Conservation (phyloP, 2,329 filamentous ascomycete genomes). For the Xylariaceae sp. region DNA sequence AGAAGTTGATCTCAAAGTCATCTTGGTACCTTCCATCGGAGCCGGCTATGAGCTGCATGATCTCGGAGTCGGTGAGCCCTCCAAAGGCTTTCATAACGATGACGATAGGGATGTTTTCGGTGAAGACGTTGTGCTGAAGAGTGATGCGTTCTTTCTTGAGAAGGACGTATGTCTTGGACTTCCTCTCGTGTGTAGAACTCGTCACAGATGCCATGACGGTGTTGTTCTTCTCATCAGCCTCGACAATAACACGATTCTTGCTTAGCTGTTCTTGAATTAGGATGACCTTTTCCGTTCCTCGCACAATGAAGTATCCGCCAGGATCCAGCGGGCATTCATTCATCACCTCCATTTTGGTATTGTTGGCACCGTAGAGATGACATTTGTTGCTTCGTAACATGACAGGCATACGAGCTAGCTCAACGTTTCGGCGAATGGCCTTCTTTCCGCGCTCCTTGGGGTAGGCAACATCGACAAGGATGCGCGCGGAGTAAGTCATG, state of each 20-base stretch:
- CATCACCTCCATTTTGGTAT: constrained; percentile 84
- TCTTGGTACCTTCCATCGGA: constrained; percentile 88
- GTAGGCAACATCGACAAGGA: constrained; percentile 89
- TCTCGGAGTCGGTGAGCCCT: constrained; percentile 91
- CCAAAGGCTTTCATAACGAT: constrained; percentile 92
- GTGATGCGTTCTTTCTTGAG: constrained; percentile 90
- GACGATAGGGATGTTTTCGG: constrained; percentile 92
- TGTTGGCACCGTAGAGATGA: constrained; percentile 77
- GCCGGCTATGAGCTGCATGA: constrained; percentile 85
- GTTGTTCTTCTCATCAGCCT: constrained; percentile 86
- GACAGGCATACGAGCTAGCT: constrained; percentile 87
- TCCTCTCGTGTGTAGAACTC: constrained; percentile 94
- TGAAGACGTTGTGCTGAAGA: constrained; percentile 88
- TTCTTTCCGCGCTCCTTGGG: constrained; percentile 70
- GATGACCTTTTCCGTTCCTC: constrained; percentile 97
- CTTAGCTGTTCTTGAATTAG: constrained; percentile 97
- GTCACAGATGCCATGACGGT: constrained; percentile 95
- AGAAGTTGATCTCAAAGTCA: constrained; percentile 92
- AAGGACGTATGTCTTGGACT: constrained; percentile 95
- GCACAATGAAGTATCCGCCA: constrained; percentile 96
- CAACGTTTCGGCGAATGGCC: constrained; percentile 71
- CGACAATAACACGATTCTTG: constrained; percentile 98
- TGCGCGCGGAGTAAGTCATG: constrained; percentile 96
- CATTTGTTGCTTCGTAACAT: constrained; percentile 98
- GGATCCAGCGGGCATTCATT: constrained; percentile 96